Percentiles rank a stretch among this genome's conserved stretches.
These are phyloP conservation scores for Blastocystis sp. DNA, from an alignment of 352 stramenopile genomes.

Conservation along the genomic window DNA sequence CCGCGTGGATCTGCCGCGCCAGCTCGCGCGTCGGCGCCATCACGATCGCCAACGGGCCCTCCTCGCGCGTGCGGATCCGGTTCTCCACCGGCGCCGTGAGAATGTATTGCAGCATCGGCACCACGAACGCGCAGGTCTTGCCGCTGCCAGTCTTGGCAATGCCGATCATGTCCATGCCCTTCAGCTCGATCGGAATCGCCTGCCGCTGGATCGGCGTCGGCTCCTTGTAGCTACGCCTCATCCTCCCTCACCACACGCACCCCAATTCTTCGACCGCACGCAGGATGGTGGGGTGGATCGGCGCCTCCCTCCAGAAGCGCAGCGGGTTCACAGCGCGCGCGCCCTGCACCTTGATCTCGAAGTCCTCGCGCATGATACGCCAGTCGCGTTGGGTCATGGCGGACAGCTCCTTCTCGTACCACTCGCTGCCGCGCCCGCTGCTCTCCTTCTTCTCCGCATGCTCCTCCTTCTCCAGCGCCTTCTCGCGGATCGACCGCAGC, in stretches of 20 bases:
- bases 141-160: slow-evolving; percentile 96
- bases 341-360: slow-evolving; percentile 90
- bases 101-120: slow-evolving; percentile 92
- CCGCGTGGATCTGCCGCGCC: slow-evolving; percentile 91
- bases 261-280: slow-evolving; percentile 84
- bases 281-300: slow-evolving; percentile 77
- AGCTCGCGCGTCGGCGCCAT: slow-evolving; percentile 96
- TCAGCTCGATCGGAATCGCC: slow-evolving; percentile 90
- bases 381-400: slow-evolving; percentile 95
- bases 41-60: slow-evolving; percentile 92
- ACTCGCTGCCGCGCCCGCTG: slow-evolving; percentile 75
- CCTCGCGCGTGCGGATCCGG: slow-evolving; percentile 80
- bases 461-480: slow-evolving; percentile 69
- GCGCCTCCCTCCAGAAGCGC: slow-evolving; percentile 84
- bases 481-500: slow-evolving; percentile 70
- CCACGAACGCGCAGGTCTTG: slow-evolving; percentile 96
- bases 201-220: slow-evolving; percentile 97
- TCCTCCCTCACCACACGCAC: neutral
- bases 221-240: slow-evolving; percentile 79
- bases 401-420: slow-evolving; percentile 86
- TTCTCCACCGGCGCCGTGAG: slow-evolving; percentile 82
- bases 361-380: slow-evolving; percentile 98
- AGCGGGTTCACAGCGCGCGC: slow-evolving; percentile 85
- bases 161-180: slow-evolving; percentile 93
- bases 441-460: slow-evolving; percentile 71